Percentiles rank a stretch among this genome's conserved stretches.
Evolutionary conservation across 306 rosid genomes (phyloP).

Genomic region (Trifolium fragiferum): DNA sequence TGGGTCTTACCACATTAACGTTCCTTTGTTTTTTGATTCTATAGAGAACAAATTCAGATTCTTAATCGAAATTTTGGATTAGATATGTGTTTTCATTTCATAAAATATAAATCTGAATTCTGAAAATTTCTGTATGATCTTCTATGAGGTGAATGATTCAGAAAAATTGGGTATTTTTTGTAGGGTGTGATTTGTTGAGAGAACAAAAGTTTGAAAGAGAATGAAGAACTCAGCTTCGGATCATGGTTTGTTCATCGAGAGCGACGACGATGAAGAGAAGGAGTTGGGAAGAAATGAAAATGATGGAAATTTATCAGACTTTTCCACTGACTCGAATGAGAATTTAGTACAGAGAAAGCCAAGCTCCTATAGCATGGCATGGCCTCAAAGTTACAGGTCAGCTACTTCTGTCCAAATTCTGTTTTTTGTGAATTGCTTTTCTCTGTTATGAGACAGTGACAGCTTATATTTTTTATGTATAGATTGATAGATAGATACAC

Average conservation of each 20-base stretch:
- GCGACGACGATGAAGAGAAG: constrained; percentile 74
- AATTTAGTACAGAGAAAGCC: constrained; percentile 52
- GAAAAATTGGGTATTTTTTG: background rate
- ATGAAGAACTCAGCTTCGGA: constrained; percentile 80
- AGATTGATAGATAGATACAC: too few relatives aligned
- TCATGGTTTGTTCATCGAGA: constrained; percentile 61
- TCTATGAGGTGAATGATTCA: background rate
- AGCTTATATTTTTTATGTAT: background rate
- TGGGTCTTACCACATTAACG: background rate
- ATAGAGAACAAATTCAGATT: too few relatives aligned
- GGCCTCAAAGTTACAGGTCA: constrained; percentile 97
- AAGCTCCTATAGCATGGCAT: constrained; percentile 62
- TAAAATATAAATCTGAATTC: constrained; percentile 1
- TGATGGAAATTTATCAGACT: constrained; percentile 68
- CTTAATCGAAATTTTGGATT: background rate
- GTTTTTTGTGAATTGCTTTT: constrained; percentile 10
- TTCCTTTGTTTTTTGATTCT: too few relatives aligned
- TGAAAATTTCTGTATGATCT: background rate
- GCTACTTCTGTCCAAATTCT: background rate
- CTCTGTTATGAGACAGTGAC: background rate
- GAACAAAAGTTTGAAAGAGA: constrained; percentile 30
- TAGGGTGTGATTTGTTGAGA: constrained; percentile 26
- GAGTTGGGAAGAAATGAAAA: constrained; percentile 43
- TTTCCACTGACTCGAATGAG: constrained; percentile 55
- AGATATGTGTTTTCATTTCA: background rate